phyloP scores from a whole-genome alignment of 495 filamentous ascomycete species.

The Podospora fimiseda region DNA sequence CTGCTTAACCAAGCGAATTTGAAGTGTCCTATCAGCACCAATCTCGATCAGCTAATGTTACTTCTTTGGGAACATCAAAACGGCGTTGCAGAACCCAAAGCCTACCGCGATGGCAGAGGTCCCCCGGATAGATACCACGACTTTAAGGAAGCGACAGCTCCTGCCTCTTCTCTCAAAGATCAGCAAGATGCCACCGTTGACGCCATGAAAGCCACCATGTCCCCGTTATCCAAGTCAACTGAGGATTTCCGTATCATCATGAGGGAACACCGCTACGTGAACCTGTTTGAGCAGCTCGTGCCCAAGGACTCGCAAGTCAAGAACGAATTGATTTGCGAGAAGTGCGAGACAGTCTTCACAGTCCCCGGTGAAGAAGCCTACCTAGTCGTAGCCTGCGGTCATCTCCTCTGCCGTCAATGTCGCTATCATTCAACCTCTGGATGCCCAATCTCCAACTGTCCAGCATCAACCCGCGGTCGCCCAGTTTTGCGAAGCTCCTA shows the following conservation, averaged over 20 bases:
- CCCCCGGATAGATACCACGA: constrained; percentile 2
- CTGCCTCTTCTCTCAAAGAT: not conserved
- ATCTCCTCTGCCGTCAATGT: constrained; percentile 29
- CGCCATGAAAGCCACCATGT: constrained; percentile 12
- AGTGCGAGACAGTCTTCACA: not conserved
- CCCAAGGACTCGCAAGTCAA: not conserved
- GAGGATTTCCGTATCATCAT: constrained; percentile 7
- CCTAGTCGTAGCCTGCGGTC: constrained; percentile 30
- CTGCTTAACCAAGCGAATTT: too few relatives aligned
- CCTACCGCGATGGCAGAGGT: constrained; percentile 14
- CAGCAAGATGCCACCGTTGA: constrained; percentile 1
- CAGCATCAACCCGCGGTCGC: constrained; percentile 2
- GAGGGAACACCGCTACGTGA: constrained; percentile 5
- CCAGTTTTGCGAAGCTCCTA: constrained; percentile 12
- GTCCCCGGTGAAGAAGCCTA: constrained; percentile 4
- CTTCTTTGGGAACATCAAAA: constrained; percentile 7
- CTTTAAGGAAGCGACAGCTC: not conserved
- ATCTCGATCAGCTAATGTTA: not conserved
- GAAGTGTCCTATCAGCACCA: not conserved
- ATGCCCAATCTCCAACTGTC: constrained; percentile 11
- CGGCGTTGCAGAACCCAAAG: not conserved
- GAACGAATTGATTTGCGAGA: constrained; percentile 6
- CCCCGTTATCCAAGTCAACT: constrained; percentile 6
- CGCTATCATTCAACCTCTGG: constrained; percentile 1
- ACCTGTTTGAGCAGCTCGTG: not conserved